Evolutionary conservation across 352 stramenopile species (phyloP).

Genomic region (Phytophthora meadii): DNA sequence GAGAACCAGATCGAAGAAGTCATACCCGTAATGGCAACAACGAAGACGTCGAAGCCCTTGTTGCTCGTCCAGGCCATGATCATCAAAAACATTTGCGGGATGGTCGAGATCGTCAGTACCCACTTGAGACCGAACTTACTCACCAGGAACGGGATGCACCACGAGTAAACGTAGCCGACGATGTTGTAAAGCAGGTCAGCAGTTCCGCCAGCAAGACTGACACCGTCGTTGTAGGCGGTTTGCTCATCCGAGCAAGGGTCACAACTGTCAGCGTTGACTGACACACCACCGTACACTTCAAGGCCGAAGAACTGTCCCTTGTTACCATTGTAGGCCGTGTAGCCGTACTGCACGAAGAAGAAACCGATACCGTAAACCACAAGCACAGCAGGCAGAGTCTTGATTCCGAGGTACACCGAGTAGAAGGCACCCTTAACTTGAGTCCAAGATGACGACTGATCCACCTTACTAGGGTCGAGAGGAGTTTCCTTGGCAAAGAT

Average conservation of each 20-base stretch:
- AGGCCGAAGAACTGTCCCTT: constrained; percentile 48
- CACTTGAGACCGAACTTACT: constrained; percentile 45
- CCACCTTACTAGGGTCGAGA: constrained; percentile 30
- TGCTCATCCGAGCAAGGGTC: constrained; percentile 37
- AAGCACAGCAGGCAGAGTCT: constrained; percentile 43
- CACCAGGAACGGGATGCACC: constrained; percentile 46
- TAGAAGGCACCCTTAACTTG: constrained; percentile 41
- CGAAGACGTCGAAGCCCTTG: constrained; percentile 36
- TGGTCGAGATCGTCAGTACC: constrained; percentile 35
- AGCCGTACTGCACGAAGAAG: constrained; percentile 42
- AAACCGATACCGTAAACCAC: constrained; percentile 39
- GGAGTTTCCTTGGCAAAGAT: constrained; percentile 45
- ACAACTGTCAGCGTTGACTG: constrained; percentile 41
- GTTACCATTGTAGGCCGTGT: constrained; percentile 40
- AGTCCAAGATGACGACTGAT: constrained; percentile 12
- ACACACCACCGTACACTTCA: constrained; percentile 37
- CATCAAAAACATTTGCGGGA: constrained; percentile 49
- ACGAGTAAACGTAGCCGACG: constrained; percentile 48
- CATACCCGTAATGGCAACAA: constrained; percentile 50
- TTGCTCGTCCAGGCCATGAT: constrained; percentile 38
- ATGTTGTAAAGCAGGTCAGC: constrained; percentile 43
- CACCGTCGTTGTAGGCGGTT: constrained; percentile 45
- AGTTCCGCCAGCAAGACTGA: constrained; percentile 43
- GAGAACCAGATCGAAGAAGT: constrained; percentile 38
- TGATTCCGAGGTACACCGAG: constrained; percentile 47